These are phyloP conservation scores for Podila epigama DNA, from an alignment of 192 early-diverging fungal genomes.

Conservation along the genomic window DNA sequence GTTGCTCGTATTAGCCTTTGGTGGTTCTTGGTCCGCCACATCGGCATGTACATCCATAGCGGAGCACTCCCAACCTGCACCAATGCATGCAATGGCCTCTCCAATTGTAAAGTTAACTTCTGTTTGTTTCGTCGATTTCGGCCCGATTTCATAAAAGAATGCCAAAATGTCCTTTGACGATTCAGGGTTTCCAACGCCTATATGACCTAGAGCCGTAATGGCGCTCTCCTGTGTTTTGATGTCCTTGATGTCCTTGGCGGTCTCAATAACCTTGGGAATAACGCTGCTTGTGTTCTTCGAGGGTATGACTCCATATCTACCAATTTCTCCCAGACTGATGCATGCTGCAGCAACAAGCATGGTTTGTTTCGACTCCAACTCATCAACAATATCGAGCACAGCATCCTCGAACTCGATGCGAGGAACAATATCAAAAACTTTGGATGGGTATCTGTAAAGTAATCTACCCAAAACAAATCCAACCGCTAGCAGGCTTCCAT, in stretches of 20 bases:
- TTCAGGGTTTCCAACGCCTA: slow-evolving; percentile 56
- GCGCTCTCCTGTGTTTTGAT: slow-evolving; percentile 81
- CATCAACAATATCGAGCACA: slow-evolving; percentile 51
- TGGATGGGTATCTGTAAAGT: slow-evolving; percentile 60
- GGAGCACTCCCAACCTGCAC: slow-evolving; percentile 71
- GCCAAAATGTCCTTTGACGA: slow-evolving; percentile 43
- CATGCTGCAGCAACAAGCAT: slow-evolving; percentile 67
- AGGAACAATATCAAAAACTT: slow-evolving; percentile 49
- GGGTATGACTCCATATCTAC: slow-evolving; percentile 62
- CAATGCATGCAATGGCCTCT: slow-evolving; percentile 72
- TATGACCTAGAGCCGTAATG: slow-evolving; percentile 70
- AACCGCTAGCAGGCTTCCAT: slow-evolving; percentile 73
- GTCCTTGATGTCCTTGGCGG: slow-evolving; percentile 72
- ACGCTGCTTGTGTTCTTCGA: slow-evolving; percentile 13
- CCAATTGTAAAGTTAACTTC: slow-evolving; percentile 89
- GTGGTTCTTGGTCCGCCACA: slow-evolving; percentile 59
- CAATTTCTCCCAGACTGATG: slow-evolving; percentile 75
- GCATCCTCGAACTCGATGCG: slow-evolving; percentile 21
- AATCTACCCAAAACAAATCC: slow-evolving; percentile 74
- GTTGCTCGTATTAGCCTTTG: slow-evolving; percentile 6
- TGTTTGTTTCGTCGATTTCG: slow-evolving; percentile 73
- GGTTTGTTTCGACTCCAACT: slow-evolving; percentile 61
- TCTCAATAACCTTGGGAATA: slow-evolving; percentile 54
- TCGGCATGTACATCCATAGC: slow-evolving; percentile 76
- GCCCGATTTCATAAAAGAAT: slow-evolving; percentile 64